Base-by-base conservation (phyloP, 1,284 basidiomycete species). In the Phenoliferia sp. region DNA sequence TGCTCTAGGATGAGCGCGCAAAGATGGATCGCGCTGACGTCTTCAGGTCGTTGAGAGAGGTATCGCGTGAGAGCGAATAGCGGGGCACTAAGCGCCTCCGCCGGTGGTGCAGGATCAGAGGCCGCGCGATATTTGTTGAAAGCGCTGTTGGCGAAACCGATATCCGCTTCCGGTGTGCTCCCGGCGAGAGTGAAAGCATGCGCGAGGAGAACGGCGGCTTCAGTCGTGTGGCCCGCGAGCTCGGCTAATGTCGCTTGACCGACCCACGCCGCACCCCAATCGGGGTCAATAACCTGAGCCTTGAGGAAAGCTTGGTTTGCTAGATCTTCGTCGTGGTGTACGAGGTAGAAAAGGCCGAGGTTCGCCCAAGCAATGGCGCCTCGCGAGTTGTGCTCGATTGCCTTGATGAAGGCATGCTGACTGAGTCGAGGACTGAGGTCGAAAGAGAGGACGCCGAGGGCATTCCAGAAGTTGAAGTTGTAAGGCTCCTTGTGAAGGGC, bases 351-450 rank as follows among this genome's bases (percentile, higher is more conserved):
- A 65, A 97, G 82, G 0, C 95, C 96, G 3, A 99, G 84, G 76
- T 90, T 92, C 9, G 90, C 86, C 96, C 96, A 99, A 1, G 88
- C 85, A 6, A 82, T 77, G 17, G 87, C 87, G 75, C 87, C 88
- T 12, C 66, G 61, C 28, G 73, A 79, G 74, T 94, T 88, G 59
- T 90, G 82, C 75, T 98, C 94, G 62, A 98, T 81, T 9, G 94
- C 90, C 62, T 87, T 89, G 76, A 98, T 88, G 74, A 92, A 97
- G 10, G 92, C 89, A 80, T 99, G 94, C 78, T 99, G 96, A 6
- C 92, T 88, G 1, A 85, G 80, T 73, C 86, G 88, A 0, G 88
- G 84, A 60, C 88, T 85, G 10, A 81, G 79, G n/a, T 84, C 75
- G 76, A 94, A 91, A 58, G 87, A 81, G n/a, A 88, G 82, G 74